These are phyloP conservation scores for Sanguinoderma infundibulare DNA, from an alignment of 1,284 basidiomycete genomes.

Conservation along the genomic window DNA sequence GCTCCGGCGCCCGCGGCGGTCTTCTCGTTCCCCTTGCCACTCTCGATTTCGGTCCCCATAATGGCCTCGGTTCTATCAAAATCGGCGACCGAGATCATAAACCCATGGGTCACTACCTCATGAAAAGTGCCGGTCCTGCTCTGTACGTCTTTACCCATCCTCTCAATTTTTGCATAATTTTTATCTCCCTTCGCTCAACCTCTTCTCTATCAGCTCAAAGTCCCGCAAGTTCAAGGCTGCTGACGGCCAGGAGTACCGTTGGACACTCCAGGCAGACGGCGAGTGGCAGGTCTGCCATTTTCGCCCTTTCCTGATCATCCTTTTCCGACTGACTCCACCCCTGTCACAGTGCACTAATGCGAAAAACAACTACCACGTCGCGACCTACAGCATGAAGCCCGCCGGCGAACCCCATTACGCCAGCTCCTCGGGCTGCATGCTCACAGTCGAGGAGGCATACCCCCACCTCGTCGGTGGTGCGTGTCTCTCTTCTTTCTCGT, in stretches of 20 bases:
- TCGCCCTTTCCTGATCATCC: background rate
- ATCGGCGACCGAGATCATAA: conserved; percentile 42
- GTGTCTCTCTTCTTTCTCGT: conserved; percentile 20
- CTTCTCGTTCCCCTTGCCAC: conserved; percentile 45
- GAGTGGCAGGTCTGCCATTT: conserved; percentile 60
- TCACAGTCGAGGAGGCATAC: conserved; percentile 66
- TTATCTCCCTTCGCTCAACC: background rate
- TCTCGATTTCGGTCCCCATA: conserved; percentile 53
- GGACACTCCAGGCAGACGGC: conserved; percentile 50
- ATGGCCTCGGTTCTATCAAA: conserved; percentile 55
- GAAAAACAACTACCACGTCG: conserved; percentile 50
- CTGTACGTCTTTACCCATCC: conserved; percentile 37
- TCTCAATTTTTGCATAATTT: background rate
- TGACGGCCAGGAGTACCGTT: conserved; percentile 62
- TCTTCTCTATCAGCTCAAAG: conserved; percentile 38
- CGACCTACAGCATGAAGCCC: conserved; percentile 61
- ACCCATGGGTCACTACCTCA: conserved; percentile 56
- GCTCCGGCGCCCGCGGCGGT: conserved; percentile 27
- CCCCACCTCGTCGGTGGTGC: conserved; percentile 57
- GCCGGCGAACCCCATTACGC: conserved; percentile 57
- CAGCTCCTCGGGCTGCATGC: conserved; percentile 59
- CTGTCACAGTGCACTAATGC: conserved; percentile 54
- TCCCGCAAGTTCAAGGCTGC: conserved; percentile 58
- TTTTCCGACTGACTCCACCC: background rate
- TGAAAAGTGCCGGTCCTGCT: conserved; percentile 42